These are phyloP conservation scores for Vanrija humicola DNA, from an alignment of 1,284 basidiomycete genomes.

Conservation along the genomic window DNA sequence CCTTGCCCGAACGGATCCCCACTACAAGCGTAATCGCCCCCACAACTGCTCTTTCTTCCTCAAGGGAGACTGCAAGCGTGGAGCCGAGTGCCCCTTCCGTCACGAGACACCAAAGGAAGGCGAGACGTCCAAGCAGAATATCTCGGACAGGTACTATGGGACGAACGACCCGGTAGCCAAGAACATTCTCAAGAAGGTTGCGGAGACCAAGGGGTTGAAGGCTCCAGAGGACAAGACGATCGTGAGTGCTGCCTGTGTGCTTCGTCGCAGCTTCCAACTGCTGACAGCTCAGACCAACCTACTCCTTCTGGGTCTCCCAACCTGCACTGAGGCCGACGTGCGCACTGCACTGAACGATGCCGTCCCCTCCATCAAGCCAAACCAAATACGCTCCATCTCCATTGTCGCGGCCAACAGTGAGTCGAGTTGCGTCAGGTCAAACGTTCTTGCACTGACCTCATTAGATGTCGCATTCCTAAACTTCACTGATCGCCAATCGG, in stretches of 20 bases:
- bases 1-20: conserved; percentile 86
- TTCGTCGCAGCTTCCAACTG: too few relatives aligned
- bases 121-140: conserved; percentile 64
- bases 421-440: conserved; percentile 6
- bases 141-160: conserved; percentile 88
- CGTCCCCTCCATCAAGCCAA: conserved; percentile 64
- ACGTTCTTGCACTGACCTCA: neutral
- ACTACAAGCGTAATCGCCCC: conserved; percentile 93
- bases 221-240: conserved; percentile 84
- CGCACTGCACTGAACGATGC: conserved; percentile 70
- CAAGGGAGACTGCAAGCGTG: conserved; percentile 91
- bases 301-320: conserved; percentile 80
- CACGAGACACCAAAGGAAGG: conserved; percentile 79
- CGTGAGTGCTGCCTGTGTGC: conserved; percentile 59
- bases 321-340: conserved; percentile 68
- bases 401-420: conserved; percentile 60
- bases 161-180: conserved; percentile 83
- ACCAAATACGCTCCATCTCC: conserved; percentile 75
- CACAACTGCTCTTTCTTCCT: conserved; percentile 93
- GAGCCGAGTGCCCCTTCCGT: conserved; percentile 85
- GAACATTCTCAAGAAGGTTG: conserved; percentile 73
- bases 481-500: conserved; percentile 72
- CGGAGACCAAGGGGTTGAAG: conserved; percentile 72
- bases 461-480: conserved; percentile 91
- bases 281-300: conserved; percentile 67